Evolutionary conservation across 2,329 filamentous ascomycete genomes (phyloP), one percentile per base, ranked within the genome.

Genomic region (Curvularia verruculosa): DNA sequence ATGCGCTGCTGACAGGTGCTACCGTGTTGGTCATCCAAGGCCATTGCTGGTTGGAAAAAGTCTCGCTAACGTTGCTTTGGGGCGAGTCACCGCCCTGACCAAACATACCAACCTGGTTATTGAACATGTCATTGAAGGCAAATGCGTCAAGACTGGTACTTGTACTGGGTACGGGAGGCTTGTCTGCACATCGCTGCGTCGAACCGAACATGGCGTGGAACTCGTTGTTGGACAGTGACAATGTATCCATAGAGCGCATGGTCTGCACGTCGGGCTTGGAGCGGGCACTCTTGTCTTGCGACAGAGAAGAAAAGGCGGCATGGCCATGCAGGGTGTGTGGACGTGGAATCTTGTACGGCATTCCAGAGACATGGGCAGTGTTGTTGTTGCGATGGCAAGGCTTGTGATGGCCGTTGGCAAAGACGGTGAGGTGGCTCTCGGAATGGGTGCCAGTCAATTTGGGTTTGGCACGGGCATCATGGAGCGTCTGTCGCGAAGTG

Each of bases 331-430:
- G 64, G 37, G 75, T 73, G 49, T 77, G 74, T n/a, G 74, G 74
- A 18, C 74, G 73, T 21, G 84, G 84, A 62, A 88, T 83, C 68
- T 85, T 85, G 75, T 89, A 89, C 1, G 86, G 86, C 63, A 83
- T 77, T 56, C 85, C 85, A 54, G 82, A 85, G 58, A 87, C 84
- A 68, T 87, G 85, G 57, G 85, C 85, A 61, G 84, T 81, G 71
- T 87, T 84, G 74, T 88, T 87, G 75, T 86, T 84, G 64, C 85
- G 84, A 69, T 88, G 85, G 49, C 82, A 83, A 10, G 85, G 85
- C 76, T 87, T 87, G 76, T 87, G 85, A 65, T 87, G 85, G 56
- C 85, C 85, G 67, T 87, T 87, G 21, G 84, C 80, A 69, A 87
- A 87, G 56, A 86, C 79, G 18, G 84, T 87, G 66, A 87, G 75